phyloP scores from a whole-genome alignment of 2,329 filamentous ascomycete species.

The Chaetomium sp. region DNA sequence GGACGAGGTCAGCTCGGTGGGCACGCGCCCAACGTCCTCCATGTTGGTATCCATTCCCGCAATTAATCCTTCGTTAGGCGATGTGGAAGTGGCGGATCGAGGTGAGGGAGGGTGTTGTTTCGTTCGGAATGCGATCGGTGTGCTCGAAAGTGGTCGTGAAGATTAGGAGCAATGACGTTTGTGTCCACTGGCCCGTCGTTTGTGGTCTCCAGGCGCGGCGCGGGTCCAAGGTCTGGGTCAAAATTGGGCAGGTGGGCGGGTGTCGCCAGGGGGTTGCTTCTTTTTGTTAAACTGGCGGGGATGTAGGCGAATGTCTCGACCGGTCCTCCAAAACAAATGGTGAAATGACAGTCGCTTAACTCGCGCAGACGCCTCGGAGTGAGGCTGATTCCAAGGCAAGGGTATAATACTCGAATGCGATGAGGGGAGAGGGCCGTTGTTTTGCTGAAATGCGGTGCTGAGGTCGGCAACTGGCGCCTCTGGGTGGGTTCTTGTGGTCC shows the following conservation, averaged over 20 bases:
- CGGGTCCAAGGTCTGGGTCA: conserved; percentile 34
- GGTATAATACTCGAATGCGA: conserved; percentile 24
- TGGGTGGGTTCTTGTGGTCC: conserved; percentile 15
- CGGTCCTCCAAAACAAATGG: background rate
- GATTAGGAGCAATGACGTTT: conserved; percentile 35
- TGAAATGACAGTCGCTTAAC: conserved; percentile 1
- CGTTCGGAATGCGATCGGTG: conserved; percentile 2
- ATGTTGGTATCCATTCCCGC: conserved; percentile 90
- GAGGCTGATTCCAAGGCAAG: conserved; percentile 16
- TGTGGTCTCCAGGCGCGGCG: conserved; percentile 31
- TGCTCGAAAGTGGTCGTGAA: conserved; percentile 12
- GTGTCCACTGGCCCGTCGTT: conserved; percentile 26
- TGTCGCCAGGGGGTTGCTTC: conserved; percentile 16
- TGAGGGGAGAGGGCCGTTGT: conserved; percentile 16
- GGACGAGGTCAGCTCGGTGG: conserved; percentile 73
- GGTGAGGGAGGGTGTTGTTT: conserved; percentile 27
- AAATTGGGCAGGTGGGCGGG: conserved; percentile 36
- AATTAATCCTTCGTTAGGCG: conserved; percentile 21
- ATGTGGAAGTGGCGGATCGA: conserved; percentile 17
- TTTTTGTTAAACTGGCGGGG: background rate
- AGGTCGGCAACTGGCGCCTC: conserved; percentile 14
- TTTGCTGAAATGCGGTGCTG: conserved; percentile 20
- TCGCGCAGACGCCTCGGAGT: background rate
- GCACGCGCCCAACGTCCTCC: conserved; percentile 92
- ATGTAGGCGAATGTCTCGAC: background rate